Evolutionary conservation across 225 moss, liverwort and hornwort species (phyloP), one percentile per base, ranked within the genome.

Genomic region (Marchantia paleacea): DNA sequence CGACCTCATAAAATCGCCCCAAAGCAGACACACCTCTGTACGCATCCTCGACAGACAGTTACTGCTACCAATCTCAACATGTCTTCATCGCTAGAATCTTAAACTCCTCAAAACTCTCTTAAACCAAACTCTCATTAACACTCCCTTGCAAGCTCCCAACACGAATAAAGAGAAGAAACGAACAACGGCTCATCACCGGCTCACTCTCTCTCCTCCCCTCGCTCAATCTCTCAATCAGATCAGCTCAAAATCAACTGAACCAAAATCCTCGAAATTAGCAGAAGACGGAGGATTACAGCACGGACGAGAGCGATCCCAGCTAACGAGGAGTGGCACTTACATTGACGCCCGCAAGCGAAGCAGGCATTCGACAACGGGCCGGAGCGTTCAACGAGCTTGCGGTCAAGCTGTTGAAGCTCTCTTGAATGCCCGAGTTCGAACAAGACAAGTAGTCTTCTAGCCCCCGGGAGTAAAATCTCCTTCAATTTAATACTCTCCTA

Each of bases 371-470:
- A 24, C 0, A 65, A 65, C 65, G 65, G 25, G 65, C 7, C 39
- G 26, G 65, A 65, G 65, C 65, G 65, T 65, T 65, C 65, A 65
- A 65, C 65, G 26, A 65, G 65, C 65, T 65, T 65, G 65, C 65
- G 65, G 16, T 24, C 20, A 65, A n/a, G 63, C 63, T 63, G 65
- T 28, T 28, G 26, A 65, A 10, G 65, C 65, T 65, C 57, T 57
- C 65, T 28, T 65, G 25, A 24, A 9, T 65, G 20, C 8, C 25
- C 65, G 24, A 24, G 65, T 28, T 65, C n/a, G 65, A 25, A 65
- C 11, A 65, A 26, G 10, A 28, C 65, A 28, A 28, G 65, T 24
- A 65, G 7, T 24, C 65, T 28, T 24, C 65, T 22, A 58, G 58
- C 58, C 4, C 58, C 58, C 0, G 13, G 0, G 6, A 15, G 58